These are phyloP conservation scores for Alliaria petiolata DNA, from an alignment of 345 rosid species.

Conservation along the genomic window DNA sequence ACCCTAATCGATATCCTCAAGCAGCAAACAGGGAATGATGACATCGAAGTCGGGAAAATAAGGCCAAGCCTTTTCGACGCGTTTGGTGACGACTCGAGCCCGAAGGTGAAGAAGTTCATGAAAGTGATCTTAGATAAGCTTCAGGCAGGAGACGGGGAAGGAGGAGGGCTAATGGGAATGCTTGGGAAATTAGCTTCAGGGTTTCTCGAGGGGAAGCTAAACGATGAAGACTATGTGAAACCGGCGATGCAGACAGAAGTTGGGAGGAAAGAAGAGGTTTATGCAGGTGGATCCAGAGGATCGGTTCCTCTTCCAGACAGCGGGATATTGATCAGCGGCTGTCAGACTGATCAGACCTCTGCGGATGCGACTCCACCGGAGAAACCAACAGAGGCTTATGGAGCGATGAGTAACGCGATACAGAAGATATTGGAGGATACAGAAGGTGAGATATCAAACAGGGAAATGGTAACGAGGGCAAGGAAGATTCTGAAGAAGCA, in stretches of 20 bases:
- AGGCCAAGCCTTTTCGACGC: conserved; percentile 85
- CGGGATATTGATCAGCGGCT: conserved; percentile 88
- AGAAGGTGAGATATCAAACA: conserved; percentile 51
- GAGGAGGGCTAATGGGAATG: conserved; percentile 77
- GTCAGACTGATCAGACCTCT: conserved; percentile 90
- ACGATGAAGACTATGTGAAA: conserved; percentile 60
- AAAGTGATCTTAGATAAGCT: conserved; percentile 67
- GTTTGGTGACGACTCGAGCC: conserved; percentile 92
- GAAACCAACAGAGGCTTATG: conserved; percentile 61
- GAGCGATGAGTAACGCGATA: conserved; percentile 92
- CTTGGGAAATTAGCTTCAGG: conserved; percentile 85
- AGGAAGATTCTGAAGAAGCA: conserved; percentile 62
- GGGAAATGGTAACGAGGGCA: conserved; percentile 58
- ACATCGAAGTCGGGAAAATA: conserved; percentile 86
- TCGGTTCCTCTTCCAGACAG: conserved; percentile 54
- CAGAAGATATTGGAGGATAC: conserved; percentile 70
- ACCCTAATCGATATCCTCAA: conserved; percentile 82
- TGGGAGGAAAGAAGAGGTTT: conserved; percentile 65
- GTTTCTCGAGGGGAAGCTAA: conserved; percentile 76
- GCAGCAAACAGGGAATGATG: conserved; percentile 91
- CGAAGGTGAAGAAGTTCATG: conserved; percentile 99
- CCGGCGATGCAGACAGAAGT: conserved; percentile 73
- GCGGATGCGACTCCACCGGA: conserved; percentile 94
- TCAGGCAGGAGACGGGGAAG: conserved; percentile 39
- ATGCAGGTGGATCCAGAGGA: conserved; percentile 68